These are phyloP conservation scores for Pichia cabralensis DNA, from an alignment of 805 yeast species.

Conservation along the genomic window DNA sequence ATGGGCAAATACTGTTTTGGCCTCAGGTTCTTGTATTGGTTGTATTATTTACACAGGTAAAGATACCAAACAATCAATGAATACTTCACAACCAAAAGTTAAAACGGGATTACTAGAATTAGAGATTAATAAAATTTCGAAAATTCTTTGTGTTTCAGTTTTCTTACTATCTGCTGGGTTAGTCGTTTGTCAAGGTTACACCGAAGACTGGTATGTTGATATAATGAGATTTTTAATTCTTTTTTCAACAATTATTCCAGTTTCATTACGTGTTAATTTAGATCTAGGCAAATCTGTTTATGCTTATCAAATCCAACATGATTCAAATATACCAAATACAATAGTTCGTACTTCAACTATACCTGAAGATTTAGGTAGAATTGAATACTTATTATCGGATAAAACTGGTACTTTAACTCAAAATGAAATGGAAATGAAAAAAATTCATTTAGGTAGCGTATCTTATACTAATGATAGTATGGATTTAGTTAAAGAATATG, in stretches of 20 bases:
- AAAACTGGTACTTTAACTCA: slow-evolving; percentile 97
- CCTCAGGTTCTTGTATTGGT: slow-evolving; percentile 87
- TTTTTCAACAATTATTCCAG: slow-evolving; percentile 94
- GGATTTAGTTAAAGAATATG: slow-evolving; percentile 74
- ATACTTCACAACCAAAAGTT: slow-evolving; percentile 78
- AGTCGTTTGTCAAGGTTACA: slow-evolving; percentile 73
- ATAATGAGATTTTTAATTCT: slow-evolving; percentile 83
- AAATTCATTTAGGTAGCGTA: slow-evolving; percentile 84
- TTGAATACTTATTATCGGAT: slow-evolving; percentile 85
- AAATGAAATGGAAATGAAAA: slow-evolving; percentile 94
- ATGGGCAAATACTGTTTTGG: slow-evolving; percentile 97
- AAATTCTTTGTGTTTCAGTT: slow-evolving; percentile 80
- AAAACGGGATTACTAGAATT: slow-evolving; percentile 84
- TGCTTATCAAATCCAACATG: slow-evolving; percentile 91
- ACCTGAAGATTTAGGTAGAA: slow-evolving; percentile 95
- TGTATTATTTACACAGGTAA: slow-evolving; percentile 82
- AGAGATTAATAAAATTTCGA: slow-evolving; percentile 83
- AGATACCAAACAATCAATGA: slow-evolving; percentile 92
- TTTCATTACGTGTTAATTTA: slow-evolving; percentile 83
- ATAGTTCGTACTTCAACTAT: slow-evolving; percentile 95
- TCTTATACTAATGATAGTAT: slow-evolving; percentile 87
- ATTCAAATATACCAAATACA: slow-evolving; percentile 67
- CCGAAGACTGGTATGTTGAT: slow-evolving; percentile 75
- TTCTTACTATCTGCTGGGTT: slow-evolving; percentile 65
- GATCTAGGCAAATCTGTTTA: slow-evolving; percentile 95